Conservation (phyloP, 768 basidiomycete genomes). For the Boletus tomentosulus region DNA sequence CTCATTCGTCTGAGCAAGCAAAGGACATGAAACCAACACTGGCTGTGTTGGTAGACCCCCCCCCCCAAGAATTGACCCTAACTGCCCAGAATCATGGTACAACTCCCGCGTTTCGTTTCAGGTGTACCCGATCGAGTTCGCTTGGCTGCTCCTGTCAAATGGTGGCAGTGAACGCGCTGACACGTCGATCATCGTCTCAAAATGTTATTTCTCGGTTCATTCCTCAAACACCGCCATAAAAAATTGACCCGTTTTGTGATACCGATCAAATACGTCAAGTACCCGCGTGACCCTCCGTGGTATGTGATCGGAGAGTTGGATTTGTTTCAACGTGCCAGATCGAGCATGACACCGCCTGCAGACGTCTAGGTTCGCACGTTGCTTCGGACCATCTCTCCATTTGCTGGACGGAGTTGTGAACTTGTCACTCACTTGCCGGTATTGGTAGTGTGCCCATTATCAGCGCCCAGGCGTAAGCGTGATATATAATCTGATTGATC, state of each 20-base stretch:
- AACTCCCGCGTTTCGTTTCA: slow-evolving; percentile 10
- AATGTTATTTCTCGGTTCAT: slow-evolving; percentile 1
- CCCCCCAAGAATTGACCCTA: not conserved
- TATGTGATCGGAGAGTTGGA: not conserved
- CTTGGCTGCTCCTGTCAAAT: not conserved
- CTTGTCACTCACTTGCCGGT: not conserved
- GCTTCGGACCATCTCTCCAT: not conserved
- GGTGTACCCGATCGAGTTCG: not conserved
- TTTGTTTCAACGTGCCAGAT: not conserved
- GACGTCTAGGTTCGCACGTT: not conserved
- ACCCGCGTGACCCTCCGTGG: not conserved
- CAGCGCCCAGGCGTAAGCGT: not conserved
- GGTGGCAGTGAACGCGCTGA: not conserved
- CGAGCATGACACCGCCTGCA: not conserved
- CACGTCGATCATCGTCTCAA: slow-evolving; percentile 3
- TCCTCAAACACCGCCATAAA: slow-evolving; percentile 9
- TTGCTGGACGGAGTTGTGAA: not conserved
- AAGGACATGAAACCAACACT: not conserved
- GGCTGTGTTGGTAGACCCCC: not conserved
- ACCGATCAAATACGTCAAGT: slow-evolving; percentile 5
- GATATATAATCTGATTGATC: slow-evolving; percentile 1
- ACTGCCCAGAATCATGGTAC: not conserved
- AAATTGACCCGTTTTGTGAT: not conserved
- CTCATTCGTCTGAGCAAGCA: not conserved
- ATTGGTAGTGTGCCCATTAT: not conserved